Percentiles rank a stretch among this genome's conserved stretches.
Conservation (phyloP, 352 stramenopile species). For the Bremia lactucae region DNA sequence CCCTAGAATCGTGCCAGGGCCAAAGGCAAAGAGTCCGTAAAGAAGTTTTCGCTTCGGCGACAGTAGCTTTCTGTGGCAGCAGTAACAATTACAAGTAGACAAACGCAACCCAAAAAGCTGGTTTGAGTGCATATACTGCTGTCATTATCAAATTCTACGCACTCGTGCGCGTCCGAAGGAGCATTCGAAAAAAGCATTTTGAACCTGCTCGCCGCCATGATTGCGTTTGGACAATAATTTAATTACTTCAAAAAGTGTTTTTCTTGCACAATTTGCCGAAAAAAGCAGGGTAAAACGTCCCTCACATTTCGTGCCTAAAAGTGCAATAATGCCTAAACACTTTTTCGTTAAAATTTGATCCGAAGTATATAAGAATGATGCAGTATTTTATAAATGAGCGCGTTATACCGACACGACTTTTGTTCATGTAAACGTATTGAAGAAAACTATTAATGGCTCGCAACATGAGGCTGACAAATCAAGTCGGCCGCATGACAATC, state of each 20-base stretch:
- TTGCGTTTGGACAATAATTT: not conserved
- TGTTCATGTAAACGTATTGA: no score
- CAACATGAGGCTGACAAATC: no score
- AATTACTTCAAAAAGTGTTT: not conserved
- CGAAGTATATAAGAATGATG: no score
- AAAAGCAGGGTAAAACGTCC: no score
- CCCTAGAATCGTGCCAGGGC: constrained; percentile 46
- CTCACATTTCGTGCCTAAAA: no score
- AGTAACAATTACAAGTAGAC: not conserved
- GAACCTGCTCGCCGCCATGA: constrained; percentile 22
- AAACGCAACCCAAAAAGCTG: not conserved
- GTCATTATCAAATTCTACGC: constrained; percentile 7
- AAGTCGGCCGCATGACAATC: no score
- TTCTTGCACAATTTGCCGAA: no score
- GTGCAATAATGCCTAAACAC: no score
- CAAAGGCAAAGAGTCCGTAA: constrained; percentile 63
- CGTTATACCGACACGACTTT: no score
- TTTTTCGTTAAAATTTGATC: no score
- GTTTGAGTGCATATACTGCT: not conserved
- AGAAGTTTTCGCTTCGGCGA: constrained; percentile 50
- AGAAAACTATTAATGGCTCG: no score
- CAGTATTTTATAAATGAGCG: no score
- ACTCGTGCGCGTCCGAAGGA: constrained; percentile 58
- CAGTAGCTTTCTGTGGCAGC: constrained; percentile 35
- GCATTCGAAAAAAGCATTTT: constrained; percentile 72